phyloP scores from a whole-genome alignment of 345 rosid species.

The Psidium friedrichsthalianum region DNA sequence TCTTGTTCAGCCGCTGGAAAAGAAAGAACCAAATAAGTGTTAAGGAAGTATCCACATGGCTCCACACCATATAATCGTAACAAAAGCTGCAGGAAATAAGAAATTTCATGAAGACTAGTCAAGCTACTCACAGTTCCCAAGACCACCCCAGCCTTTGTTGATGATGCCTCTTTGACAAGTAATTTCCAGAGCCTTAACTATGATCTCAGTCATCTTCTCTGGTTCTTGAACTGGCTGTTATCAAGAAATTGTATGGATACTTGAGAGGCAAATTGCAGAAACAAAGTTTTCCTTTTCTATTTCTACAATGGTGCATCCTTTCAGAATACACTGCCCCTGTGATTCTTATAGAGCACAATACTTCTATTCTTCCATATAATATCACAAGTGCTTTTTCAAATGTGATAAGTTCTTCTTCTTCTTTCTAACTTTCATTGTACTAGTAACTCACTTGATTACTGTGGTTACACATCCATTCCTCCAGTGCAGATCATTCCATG shows the following conservation, averaged over 20 bases:
- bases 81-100: background rate
- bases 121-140: constrained; percentile 40
- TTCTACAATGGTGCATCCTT: background rate
- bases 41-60: background rate
- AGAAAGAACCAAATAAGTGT: background rate
- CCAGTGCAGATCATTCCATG: background rate
- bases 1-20: constrained; percentile 34
- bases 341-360: background rate
- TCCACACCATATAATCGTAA: background rate
- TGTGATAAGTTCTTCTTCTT: background rate
- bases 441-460: background rate
- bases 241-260: background rate
- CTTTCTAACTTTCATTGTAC: background rate
- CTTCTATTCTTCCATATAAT: background rate
- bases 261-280: background rate
- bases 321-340: background rate
- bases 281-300: background rate
- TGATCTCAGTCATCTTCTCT: constrained; percentile 45
- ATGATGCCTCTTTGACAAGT: constrained; percentile 61
- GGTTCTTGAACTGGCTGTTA: constrained; percentile 58
- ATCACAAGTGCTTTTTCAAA: background rate
- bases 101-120: background rate
- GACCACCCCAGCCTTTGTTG: constrained; percentile 73
- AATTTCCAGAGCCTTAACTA: constrained; percentile 38
- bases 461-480: background rate